Conservation (phyloP, 257 asterid species). For the Paulownia fortunei region DNA sequence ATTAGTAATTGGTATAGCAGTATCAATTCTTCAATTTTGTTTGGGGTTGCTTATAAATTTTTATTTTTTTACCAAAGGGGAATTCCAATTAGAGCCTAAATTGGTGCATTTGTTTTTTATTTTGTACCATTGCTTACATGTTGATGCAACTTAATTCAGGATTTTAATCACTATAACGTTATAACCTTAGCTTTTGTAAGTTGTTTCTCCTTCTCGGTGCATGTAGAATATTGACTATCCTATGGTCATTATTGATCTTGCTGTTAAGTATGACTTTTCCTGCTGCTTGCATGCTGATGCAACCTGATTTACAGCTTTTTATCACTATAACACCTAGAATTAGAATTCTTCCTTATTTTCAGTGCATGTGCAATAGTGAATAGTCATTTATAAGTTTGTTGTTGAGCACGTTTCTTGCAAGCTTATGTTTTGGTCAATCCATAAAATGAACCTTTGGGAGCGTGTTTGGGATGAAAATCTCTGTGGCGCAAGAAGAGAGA, state of each 20-base stretch:
- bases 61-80: neutral
- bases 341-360: neutral
- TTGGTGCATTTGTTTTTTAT: neutral
- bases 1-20: neutral
- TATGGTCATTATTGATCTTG: neutral
- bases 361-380: neutral
- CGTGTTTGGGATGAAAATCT: neutral
- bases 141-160: neutral
- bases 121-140: neutral
- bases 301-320: neutral
- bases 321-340: neutral
- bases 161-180: neutral
- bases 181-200: neutral
- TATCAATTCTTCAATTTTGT: slow-evolving; percentile 12
- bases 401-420: neutral
- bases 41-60: neutral
- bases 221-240: neutral
- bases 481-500: slow-evolving; percentile 13
- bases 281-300: neutral
- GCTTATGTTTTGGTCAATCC: neutral
- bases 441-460: neutral
- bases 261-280: neutral
- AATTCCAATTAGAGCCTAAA: slow-evolving; percentile 12
- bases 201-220: neutral
- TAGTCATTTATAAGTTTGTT: neutral